phyloP scores from a whole-genome alignment of 495 filamentous ascomycete genomes.

The Neurospora discreta region DNA sequence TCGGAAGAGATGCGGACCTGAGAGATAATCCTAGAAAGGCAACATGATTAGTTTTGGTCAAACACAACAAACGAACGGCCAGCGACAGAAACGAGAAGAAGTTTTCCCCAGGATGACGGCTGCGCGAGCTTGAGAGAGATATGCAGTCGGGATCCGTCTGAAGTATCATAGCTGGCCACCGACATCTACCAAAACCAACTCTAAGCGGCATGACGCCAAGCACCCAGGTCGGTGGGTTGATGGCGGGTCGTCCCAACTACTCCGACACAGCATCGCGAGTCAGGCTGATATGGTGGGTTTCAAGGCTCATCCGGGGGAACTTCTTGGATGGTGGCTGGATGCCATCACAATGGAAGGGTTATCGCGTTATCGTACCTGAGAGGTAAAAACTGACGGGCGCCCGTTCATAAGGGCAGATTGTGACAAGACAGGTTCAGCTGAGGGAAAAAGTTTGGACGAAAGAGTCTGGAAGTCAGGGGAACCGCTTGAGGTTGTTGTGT shows the following conservation, averaged over 20 bases:
- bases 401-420: slow-evolving; percentile 80
- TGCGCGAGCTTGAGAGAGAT: background rate
- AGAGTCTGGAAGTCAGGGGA: background rate
- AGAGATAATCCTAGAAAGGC: slow-evolving; percentile 74
- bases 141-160: background rate
- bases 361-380: slow-evolving; percentile 58
- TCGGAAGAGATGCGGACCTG: slow-evolving; percentile 46
- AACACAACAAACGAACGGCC: background rate
- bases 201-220: background rate
- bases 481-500: background rate
- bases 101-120: background rate
- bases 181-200: background rate
- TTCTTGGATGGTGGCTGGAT: background rate
- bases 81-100: background rate
- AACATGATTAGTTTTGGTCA: slow-evolving; percentile 4
- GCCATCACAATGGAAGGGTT: background rate
- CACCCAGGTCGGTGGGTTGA: background rate
- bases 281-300: background rate
- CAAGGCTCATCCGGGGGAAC: background rate
- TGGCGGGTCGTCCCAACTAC: background rate
- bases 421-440: slow-evolving; percentile 16
- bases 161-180: background rate
- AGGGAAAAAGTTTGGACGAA: slow-evolving; percentile 3
- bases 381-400: slow-evolving; percentile 87
- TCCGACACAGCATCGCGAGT: background rate